Conservation (phyloP, 108 stramenopile genomes). For the Cyclotella choctawhatcheeana region DNA sequence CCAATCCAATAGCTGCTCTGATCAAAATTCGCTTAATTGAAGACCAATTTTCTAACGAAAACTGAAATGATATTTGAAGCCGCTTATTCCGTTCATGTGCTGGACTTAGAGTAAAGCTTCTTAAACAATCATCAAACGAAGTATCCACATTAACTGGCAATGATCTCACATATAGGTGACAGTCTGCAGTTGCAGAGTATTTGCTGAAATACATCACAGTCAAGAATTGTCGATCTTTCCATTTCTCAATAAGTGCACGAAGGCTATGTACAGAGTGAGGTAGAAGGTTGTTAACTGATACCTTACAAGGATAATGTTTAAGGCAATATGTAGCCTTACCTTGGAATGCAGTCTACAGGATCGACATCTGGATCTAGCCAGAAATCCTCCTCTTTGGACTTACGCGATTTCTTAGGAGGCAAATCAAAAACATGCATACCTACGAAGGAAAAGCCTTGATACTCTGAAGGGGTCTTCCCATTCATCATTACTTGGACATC, state of each 20-base stretch:
- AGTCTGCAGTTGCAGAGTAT: slow-evolving; percentile 18
- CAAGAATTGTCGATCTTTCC: slow-evolving; percentile 71
- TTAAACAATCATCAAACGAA: slow-evolving; percentile 59
- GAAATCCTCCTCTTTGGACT: slow-evolving; percentile 1
- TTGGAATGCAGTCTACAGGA: slow-evolving; percentile 61
- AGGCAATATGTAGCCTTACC: background rate
- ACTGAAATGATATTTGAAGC: slow-evolving; percentile 57
- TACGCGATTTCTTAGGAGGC: background rate
- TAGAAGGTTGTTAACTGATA: too few species aligned
- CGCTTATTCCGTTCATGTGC: slow-evolving; percentile 48
- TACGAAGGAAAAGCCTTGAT: slow-evolving; percentile 67
- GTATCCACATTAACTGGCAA: slow-evolving; percentile 66
- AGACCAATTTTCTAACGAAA: slow-evolving; percentile 48
- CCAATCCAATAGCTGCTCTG: slow-evolving; percentile 5
- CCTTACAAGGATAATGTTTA: too few species aligned
- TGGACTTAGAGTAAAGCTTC: slow-evolving; percentile 37
- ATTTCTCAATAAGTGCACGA: slow-evolving; percentile 43
- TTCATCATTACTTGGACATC: slow-evolving; percentile 55
- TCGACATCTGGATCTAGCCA: slow-evolving; percentile 44
- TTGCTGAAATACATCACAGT: slow-evolving; percentile 40
- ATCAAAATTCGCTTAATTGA: slow-evolving; percentile 40
- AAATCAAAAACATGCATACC: slow-evolving; percentile 57
- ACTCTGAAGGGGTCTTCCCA: background rate
- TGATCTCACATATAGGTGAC: slow-evolving; percentile 64
- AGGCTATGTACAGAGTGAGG: slow-evolving; percentile 38